Conservation (phyloP, 306 rosid species). For the Trifolium subterraneum region DNA sequence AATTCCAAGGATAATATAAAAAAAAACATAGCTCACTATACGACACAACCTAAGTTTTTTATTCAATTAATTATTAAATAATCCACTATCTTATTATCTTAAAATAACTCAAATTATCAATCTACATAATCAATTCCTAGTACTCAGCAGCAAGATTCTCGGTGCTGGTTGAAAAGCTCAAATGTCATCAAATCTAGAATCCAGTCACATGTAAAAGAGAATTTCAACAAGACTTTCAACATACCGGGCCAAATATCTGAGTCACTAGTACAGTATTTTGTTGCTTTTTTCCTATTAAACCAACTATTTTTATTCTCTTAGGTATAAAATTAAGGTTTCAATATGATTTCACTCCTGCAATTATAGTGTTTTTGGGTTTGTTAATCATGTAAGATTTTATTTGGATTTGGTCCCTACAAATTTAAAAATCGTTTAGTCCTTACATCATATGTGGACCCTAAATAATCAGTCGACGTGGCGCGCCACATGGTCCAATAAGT, state of each 20-base stretch:
- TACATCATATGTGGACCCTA: too few relatives aligned
- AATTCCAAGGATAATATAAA: not conserved
- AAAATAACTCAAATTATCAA: constrained; percentile 22
- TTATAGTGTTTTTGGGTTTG: too few relatives aligned
- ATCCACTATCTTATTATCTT: constrained; percentile 17
- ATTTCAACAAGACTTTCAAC: constrained; percentile 33
- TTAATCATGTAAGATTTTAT: too few relatives aligned
- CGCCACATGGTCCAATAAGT: too few relatives aligned
- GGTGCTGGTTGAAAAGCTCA: constrained; percentile 35
- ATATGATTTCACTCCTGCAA: too few relatives aligned
- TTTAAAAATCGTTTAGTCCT: too few relatives aligned
- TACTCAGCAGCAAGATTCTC: constrained; percentile 60
- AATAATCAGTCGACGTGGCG: too few relatives aligned
- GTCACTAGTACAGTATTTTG: constrained; percentile 1
- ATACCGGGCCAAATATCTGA: constrained; percentile 5
- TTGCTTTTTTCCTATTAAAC: too few relatives aligned
- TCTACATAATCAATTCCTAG: constrained; percentile 42
- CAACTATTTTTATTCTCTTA: too few relatives aligned
- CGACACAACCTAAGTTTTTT: constrained; percentile 33
- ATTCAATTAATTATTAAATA: constrained; percentile 11
- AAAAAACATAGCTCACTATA: constrained; percentile 1
- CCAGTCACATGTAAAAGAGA: constrained; percentile 40
- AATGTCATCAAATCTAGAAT: constrained; percentile 38
- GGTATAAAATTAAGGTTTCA: too few relatives aligned
- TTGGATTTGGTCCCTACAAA: too few relatives aligned